Conservation (phyloP, 257 asterid species). For the Petrea volubilis region DNA sequence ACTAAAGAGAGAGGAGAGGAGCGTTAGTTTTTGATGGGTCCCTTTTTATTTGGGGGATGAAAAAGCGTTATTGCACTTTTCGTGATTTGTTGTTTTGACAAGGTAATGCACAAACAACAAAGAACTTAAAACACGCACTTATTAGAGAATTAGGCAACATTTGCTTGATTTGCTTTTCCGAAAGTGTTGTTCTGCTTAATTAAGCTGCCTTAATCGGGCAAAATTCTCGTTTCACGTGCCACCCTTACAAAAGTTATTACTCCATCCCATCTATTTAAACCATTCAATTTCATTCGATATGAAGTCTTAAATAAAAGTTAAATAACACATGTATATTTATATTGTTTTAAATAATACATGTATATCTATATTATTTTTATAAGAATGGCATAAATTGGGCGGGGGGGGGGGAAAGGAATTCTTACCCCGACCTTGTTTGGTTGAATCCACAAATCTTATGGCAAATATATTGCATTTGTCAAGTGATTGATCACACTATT, state of each 20-base stretch:
- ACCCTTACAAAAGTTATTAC: neutral
- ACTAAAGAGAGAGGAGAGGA: slow-evolving; percentile 66
- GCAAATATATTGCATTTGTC: too few species aligned
- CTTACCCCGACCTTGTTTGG: too few species aligned
- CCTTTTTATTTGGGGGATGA: slow-evolving; percentile 32
- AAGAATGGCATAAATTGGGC: too few species aligned
- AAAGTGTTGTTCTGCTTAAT: slow-evolving; percentile 24
- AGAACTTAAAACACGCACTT: slow-evolving; percentile 41
- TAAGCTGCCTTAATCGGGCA: slow-evolving; percentile 19
- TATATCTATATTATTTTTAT: neutral
- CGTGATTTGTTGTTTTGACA: slow-evolving; percentile 37
- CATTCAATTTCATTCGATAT: neutral
- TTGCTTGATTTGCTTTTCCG: slow-evolving; percentile 25
- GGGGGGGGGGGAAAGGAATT: too few species aligned
- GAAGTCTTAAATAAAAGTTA: neutral
- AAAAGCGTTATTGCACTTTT: slow-evolving; percentile 33
- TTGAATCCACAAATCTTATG: too few species aligned
- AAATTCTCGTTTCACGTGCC: neutral
- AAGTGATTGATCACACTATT: too few species aligned
- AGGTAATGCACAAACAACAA: slow-evolving; percentile 61
- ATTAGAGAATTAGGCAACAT: slow-evolving; percentile 23
- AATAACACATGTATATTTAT: neutral
- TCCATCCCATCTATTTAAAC: neutral
- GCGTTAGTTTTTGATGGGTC: slow-evolving; percentile 32
- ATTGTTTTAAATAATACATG: neutral